Percentiles rank a stretch among this genome's conserved stretches.
phyloP scores from a whole-genome alignment of 1,284 basidiomycete species.

The Cerioporus squamosus region DNA sequence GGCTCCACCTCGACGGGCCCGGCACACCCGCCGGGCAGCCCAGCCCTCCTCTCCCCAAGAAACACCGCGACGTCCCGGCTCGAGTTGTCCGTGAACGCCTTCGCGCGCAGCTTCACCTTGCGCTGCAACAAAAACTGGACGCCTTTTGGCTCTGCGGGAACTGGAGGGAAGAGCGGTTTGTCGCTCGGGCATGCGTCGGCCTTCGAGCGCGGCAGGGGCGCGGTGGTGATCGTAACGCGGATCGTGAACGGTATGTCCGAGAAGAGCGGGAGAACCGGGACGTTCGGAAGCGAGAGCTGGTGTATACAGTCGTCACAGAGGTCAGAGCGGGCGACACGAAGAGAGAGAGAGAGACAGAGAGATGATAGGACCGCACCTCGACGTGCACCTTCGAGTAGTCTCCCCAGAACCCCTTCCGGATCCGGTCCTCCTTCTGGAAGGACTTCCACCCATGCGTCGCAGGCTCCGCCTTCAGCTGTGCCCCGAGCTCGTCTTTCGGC shows the following conservation, averaged over 20 bases:
- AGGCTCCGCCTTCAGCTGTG: background rate
- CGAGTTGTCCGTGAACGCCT: background rate
- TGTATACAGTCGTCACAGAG: background rate
- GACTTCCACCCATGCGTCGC: constrained; percentile 9
- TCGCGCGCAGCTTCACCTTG: background rate
- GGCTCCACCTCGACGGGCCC: background rate
- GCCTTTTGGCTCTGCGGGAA: background rate
- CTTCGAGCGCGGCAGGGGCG: constrained; percentile 2
- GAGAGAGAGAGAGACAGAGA: background rate
- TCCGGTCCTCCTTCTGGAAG: constrained; percentile 8
- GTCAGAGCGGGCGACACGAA: background rate
- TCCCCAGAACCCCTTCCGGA: constrained; percentile 28
- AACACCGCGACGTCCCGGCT: background rate
- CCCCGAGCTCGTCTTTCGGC: constrained; percentile 17
- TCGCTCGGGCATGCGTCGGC: background rate
- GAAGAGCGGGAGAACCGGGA: constrained; percentile 4
- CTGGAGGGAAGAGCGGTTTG: constrained; percentile 12
- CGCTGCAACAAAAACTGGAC: constrained; percentile 6
- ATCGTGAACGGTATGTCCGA: constrained; percentile 12
- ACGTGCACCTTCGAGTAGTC: constrained; percentile 22
- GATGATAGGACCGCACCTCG: constrained; percentile 8
- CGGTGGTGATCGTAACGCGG: constrained; percentile 7
- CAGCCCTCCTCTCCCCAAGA: background rate
- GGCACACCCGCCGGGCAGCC: background rate
- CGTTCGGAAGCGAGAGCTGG: constrained; percentile 21